Evolutionary conservation across 1,139 yeast species (phyloP).

Genomic region (Oligophagozyma castellii): DNA sequence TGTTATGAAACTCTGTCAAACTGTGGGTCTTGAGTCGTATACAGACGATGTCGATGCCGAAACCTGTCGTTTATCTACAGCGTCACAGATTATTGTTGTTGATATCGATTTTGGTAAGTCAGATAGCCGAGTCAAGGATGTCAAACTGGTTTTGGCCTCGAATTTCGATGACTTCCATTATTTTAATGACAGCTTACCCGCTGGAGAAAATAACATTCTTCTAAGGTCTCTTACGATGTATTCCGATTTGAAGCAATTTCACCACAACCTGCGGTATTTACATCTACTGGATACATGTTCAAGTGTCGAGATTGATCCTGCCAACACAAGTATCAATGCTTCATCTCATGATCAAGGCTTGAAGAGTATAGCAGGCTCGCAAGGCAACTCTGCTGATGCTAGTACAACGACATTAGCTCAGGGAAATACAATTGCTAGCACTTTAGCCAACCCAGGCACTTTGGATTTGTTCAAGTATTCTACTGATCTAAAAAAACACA

Average conservation of each 20-base stretch:
- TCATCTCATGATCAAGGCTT: constrained; percentile 1
- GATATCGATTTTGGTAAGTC: constrained; percentile 24
- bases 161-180: constrained; percentile 25
- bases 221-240: constrained; percentile 18
- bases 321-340: constrained; percentile 3
- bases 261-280: constrained; percentile 21
- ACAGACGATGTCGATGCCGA: constrained; percentile 20
- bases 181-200: constrained; percentile 8
- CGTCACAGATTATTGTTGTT: constrained; percentile 25
- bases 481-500: constrained; percentile 17
- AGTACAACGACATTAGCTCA: constrained; percentile 2
- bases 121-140: constrained; percentile 19
- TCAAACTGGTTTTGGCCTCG: constrained; percentile 25
- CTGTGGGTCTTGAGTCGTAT: constrained; percentile 24
- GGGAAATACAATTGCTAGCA: not conserved
- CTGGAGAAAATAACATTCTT: constrained; percentile 15
- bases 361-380: not conserved
- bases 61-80: constrained; percentile 22
- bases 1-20: constrained; percentile 24
- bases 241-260: constrained; percentile 20
- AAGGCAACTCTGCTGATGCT: constrained; percentile 6
- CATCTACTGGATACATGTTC: constrained; percentile 22
- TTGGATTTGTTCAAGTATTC: constrained; percentile 23
- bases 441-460: constrained; percentile 7
- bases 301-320: constrained; percentile 16